These are phyloP conservation scores for Diospyros lotus DNA, from an alignment of 148 eudicot genomes.

Conservation along the genomic window DNA sequence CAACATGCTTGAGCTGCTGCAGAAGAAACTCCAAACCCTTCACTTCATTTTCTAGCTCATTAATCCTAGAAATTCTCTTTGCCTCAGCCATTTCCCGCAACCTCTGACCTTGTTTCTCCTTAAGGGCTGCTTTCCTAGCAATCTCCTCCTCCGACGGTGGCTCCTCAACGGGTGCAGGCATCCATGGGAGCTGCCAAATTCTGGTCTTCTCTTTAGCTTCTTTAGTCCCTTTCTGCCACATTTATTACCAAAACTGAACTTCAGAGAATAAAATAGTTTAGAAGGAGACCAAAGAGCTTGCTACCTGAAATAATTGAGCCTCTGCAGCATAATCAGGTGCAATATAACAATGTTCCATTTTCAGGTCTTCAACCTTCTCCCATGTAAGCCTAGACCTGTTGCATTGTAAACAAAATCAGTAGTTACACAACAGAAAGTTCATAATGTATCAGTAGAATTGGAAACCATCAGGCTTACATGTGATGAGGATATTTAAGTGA, in stretches of 20 bases:
- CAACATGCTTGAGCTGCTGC: constrained; percentile 62
- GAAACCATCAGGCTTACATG: constrained; percentile 49
- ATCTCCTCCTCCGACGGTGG: constrained; percentile 87
- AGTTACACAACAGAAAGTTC: not conserved
- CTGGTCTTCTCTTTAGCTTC: constrained; percentile 87
- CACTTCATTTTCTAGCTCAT: constrained; percentile 76
- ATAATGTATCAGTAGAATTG: not conserved
- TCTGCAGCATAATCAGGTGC: constrained; percentile 78
- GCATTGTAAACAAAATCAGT: constrained; percentile 6
- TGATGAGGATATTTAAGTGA: constrained; percentile 92
- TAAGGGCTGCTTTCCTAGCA: constrained; percentile 91
- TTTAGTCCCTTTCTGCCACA: constrained; percentile 63
- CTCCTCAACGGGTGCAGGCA: constrained; percentile 77
- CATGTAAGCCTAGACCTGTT: constrained; percentile 75
- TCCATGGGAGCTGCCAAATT: constrained; percentile 94
- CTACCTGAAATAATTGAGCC: constrained; percentile 79
- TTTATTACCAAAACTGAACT: constrained; percentile 10
- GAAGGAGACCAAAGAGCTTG: constrained; percentile 6
- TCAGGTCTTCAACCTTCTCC: constrained; percentile 98
- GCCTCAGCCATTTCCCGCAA: constrained; percentile 94
- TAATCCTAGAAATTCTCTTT: constrained; percentile 72
- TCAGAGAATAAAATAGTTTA: constrained; percentile 8
- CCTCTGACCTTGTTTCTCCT: constrained; percentile 88
- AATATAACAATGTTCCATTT: constrained; percentile 96
- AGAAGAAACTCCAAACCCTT: constrained; percentile 80